phyloP scores from a whole-genome alignment of 495 filamentous ascomycete genomes.

The Penicillium arizonense region DNA sequence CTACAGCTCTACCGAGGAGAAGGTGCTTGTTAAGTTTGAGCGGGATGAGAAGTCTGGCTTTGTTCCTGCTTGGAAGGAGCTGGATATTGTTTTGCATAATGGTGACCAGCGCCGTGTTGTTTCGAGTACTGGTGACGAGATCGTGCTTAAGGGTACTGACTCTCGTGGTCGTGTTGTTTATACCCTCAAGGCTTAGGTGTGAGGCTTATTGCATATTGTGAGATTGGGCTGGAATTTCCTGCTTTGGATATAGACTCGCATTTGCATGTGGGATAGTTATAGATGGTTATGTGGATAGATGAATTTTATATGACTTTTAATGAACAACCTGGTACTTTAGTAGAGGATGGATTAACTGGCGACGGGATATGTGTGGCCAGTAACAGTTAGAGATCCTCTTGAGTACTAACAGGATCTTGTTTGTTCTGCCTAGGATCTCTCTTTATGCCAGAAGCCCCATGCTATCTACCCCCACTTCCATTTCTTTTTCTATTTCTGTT shows the following conservation, averaged over 20 bases:
- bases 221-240: not conserved
- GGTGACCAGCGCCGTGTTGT: constrained; percentile 49
- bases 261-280: not conserved
- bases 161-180: constrained; percentile 34
- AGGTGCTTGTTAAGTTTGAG: constrained; percentile 40
- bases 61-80: constrained; percentile 50
- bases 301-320: not conserved
- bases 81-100: constrained; percentile 50
- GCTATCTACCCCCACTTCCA: no score
- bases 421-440: no score
- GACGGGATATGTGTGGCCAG: no score
- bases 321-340: no score
- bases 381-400: no score
- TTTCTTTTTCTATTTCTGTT: no score
- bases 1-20: constrained; percentile 45
- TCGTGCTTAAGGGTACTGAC: constrained; percentile 33
- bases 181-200: constrained; percentile 27
- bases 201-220: not conserved
- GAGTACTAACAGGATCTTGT: no score
- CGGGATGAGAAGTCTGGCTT: constrained; percentile 38
- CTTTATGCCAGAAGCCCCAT: no score
- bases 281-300: not conserved
- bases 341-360: no score
- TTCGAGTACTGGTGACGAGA: constrained; percentile 27
- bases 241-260: not conserved